phyloP scores from a whole-genome alignment of 2,329 filamentous ascomycete species.

The Talaromyces piceae region DNA sequence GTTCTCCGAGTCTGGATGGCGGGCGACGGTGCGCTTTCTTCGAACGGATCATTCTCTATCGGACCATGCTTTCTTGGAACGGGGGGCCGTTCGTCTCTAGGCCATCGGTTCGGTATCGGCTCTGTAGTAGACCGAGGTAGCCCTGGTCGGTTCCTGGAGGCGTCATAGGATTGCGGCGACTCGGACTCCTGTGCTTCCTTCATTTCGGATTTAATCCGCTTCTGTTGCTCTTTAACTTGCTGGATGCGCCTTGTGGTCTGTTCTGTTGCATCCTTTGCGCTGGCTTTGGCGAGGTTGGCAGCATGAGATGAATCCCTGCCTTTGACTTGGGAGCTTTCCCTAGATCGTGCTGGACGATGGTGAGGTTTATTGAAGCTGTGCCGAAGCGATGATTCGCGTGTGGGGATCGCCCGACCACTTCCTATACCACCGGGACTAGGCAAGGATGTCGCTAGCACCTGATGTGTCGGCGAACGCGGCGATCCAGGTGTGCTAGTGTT shows the following conservation, averaged over 20 bases:
- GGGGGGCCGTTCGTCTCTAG: constrained; percentile 6
- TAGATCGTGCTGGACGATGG: constrained; percentile 19
- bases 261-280: constrained; percentile 41
- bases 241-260: constrained; percentile 52
- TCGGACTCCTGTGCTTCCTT: constrained; percentile 30
- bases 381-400: constrained; percentile 60
- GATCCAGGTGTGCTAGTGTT: neutral
- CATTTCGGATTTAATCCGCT: constrained; percentile 46
- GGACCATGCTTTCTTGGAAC: constrained; percentile 24
- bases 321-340: constrained; percentile 25
- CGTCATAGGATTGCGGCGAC: constrained; percentile 14
- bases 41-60: constrained; percentile 20
- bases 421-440: constrained; percentile 31
- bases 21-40: constrained; percentile 64
- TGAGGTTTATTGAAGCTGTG: constrained; percentile 49
- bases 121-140: constrained; percentile 13
- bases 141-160: neutral
- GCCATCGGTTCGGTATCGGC: constrained; percentile 11
- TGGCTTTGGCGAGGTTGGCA: constrained; percentile 31
- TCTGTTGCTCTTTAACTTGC: constrained; percentile 51
- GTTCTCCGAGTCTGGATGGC: constrained; percentile 55
- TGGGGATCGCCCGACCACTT: constrained; percentile 53
- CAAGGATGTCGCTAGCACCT: constrained; percentile 14
- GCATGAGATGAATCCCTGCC: constrained; percentile 29
- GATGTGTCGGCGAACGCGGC: neutral